Evolutionary conservation across 1,284 basidiomycete species (phyloP).

Genomic region (Puccinia coronata): DNA sequence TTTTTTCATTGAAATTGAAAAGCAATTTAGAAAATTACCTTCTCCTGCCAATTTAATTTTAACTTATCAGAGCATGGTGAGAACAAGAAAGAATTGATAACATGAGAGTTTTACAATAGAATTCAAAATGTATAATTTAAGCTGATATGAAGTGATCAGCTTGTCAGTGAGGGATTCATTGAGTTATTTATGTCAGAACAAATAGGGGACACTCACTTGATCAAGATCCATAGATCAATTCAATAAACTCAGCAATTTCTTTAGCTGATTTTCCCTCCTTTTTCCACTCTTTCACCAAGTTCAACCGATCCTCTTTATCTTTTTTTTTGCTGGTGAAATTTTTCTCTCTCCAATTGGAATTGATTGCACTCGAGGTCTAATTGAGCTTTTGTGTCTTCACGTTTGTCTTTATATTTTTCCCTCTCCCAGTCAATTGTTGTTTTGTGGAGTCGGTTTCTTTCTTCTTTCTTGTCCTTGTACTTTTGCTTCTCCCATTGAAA

Average conservation of each 20-base stretch:
- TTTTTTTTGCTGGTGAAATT: neutral
- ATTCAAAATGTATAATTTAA: no score
- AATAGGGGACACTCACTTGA: no score
- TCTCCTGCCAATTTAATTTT: no score
- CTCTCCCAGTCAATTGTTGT: neutral
- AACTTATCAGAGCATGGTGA: no score
- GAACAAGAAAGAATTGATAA: no score
- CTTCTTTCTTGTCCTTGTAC: neutral
- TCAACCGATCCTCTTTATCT: neutral
- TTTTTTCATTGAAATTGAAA: no score
- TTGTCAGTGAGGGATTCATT: no score
- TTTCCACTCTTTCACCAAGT: neutral
- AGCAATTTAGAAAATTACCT: slow-evolving; percentile 11
- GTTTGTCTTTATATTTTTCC: neutral
- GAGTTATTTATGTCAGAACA: no score
- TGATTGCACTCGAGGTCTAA: neutral
- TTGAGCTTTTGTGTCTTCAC: neutral
- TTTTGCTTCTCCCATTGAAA: neutral
- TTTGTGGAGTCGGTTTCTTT: neutral
- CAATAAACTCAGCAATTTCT: neutral
- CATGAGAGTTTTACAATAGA: no score
- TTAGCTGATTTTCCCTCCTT: neutral
- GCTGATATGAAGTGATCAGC: no score
- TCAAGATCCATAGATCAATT: neutral
- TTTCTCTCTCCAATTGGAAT: neutral